Evolutionary conservation across 1,284 basidiomycete species (phyloP), one percentile per base, ranked within the genome.

Genomic region (Cutaneotrichosporon cyanovorans): DNA sequence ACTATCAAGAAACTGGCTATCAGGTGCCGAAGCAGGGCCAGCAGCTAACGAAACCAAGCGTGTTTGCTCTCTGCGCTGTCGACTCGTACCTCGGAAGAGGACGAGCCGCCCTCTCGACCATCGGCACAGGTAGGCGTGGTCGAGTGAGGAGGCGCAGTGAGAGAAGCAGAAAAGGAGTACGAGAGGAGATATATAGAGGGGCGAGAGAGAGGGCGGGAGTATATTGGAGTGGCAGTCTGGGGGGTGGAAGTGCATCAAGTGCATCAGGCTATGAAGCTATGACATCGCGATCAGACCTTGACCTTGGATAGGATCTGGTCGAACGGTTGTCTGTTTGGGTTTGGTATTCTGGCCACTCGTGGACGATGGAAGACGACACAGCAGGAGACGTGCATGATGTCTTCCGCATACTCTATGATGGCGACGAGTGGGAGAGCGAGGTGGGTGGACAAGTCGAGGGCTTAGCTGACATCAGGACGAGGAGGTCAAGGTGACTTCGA

Each of bases 1-100:
- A 52, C 50, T 52, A 52, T 52, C 50, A 52, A 48, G 50, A 42
- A 42, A 52, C 46, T 52, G 46, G 46, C 50, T 48, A 52, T 44
- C 5, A n/a, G 19, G 43, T 36, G 38, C 35, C 19, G 15, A 31
- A 31, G 34, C 46, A 36, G 42, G n/a, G 50, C 46, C 50, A 48
- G 46, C 43, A 38, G 50, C 50, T 52, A 52, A 37, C 50, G 28
- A 52, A 52, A 48, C 50, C 46, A 52, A 48, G 50, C 46, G 30
- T 35, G 40, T 42, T 28, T 19, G 19, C 21, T 48, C 42, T 48
- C 6, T 28, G 46, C 39, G 38, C 42, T n/a, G 31, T 15, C 28
- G 20, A 10, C 22, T 16, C 33, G 40, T 35, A 28, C 34, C 40
- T 31, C 40, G 19, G 19, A 12, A n/a, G n/a, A 12, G 32, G 8